phyloP scores from a whole-genome alignment of 768 basidiomycete species.

The Exidia glandulosa region DNA sequence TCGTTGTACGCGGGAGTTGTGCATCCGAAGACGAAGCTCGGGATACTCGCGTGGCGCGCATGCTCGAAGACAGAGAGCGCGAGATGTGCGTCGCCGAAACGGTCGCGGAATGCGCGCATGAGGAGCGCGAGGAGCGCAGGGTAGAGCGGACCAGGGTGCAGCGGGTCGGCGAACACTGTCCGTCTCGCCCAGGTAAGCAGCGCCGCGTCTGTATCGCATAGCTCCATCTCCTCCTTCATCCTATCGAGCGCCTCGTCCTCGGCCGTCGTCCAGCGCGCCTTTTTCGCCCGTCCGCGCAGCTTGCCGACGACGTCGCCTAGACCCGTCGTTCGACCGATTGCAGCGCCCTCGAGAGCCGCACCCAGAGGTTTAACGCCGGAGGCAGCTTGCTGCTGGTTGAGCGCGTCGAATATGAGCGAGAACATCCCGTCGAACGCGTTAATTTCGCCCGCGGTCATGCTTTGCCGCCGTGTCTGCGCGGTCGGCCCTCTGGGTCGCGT shows the following conservation, averaged over 20 bases:
- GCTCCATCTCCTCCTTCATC: slow-evolving; percentile 63
- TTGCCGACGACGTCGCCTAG: slow-evolving; percentile 44
- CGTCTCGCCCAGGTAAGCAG: slow-evolving; percentile 63
- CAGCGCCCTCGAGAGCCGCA: not conserved
- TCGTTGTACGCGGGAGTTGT: slow-evolving; percentile 84
- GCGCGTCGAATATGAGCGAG: slow-evolving; percentile 53
- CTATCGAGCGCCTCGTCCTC: slow-evolving; percentile 48
- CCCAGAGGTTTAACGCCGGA: slow-evolving; percentile 7
- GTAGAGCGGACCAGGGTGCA: slow-evolving; percentile 45
- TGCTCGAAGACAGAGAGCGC: slow-evolving; percentile 76
- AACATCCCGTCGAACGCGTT: slow-evolving; percentile 65
- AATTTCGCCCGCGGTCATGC: slow-evolving; percentile 60
- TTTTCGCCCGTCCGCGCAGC: slow-evolving; percentile 41
- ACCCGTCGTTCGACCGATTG: not conserved
- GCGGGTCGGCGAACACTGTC: slow-evolving; percentile 51
- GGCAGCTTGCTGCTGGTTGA: slow-evolving; percentile 22
- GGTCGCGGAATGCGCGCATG: slow-evolving; percentile 69
- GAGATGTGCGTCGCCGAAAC: slow-evolving; percentile 67
- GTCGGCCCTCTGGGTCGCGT: slow-evolving; percentile 10
- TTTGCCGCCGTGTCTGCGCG: slow-evolving; percentile 36
- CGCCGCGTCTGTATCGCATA: slow-evolving; percentile 55
- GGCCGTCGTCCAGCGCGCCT: slow-evolving; percentile 39
- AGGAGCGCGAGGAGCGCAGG: slow-evolving; percentile 65
- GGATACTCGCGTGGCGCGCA: slow-evolving; percentile 59
- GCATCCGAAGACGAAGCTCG: slow-evolving; percentile 84